Base-by-base conservation (phyloP, 2,329 filamentous ascomycete species). In the Coniochaeta sp. region DNA sequence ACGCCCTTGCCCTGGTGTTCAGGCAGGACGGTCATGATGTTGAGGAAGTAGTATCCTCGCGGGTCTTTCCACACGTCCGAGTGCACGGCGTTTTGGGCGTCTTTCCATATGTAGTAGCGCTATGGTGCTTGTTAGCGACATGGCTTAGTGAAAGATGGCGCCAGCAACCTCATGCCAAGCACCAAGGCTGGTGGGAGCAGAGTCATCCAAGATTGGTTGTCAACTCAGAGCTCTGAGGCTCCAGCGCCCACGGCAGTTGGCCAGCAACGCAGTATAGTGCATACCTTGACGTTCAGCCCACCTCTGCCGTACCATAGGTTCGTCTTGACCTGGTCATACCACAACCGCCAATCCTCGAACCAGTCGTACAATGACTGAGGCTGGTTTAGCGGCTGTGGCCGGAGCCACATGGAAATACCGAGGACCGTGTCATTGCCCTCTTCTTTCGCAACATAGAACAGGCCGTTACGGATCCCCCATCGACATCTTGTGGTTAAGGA, bases 61-160 rank as follows among this genome's bases (percentile, higher is more conserved):
- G 77, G 73, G 52, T 87, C 82, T 0, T 71, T 79, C 86, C 85
- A 89, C 3, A 88, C 67, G 24, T 77, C 68, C 0, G 70, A 69
- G 51, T 89, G 85, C 1, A 79, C 82, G 33, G 78, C 70, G 0
- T 77, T 74, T 64, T 90, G 86, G 6, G 78, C 74, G 4, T 73
- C 72, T 61, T 89, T 89, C 85, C 85, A 89, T 57, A 88, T 85
- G 65, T 80, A 84, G 63, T 89, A 89, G 6, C 86, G 78, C 67
- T 76, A 50, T 20, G 16, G 18, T 2, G n/a, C 9, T 27, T 35
- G 27, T 31, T 12, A 20, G 32, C 24, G 10, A 27, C n/a, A 3
- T 16, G 22, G 16, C 20, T 28, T 14, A 10, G 18, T 32, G 28
- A 32, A 9, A 22, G 33, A 16, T 22, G n/a, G 18, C 24, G n/a